These are phyloP conservation scores for Trametes cinnabarina DNA, from an alignment of 768 basidiomycete species.

Conservation along the genomic window DNA sequence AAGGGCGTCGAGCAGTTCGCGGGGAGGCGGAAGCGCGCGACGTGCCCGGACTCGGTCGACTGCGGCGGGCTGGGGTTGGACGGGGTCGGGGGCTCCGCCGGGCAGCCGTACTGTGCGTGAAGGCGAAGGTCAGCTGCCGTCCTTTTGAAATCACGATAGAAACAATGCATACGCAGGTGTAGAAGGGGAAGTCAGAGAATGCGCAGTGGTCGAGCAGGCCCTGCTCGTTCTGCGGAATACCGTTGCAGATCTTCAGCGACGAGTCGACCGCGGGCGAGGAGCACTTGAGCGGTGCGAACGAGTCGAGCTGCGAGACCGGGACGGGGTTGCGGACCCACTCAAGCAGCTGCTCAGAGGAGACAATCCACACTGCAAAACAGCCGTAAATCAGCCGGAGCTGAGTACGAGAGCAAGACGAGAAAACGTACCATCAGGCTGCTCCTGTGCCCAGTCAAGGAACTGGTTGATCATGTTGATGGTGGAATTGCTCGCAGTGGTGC, in stretches of 20 bases:
- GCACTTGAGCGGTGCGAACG: constrained; percentile 58
- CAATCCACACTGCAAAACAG: constrained; percentile 58
- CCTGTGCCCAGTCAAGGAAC: constrained; percentile 81
- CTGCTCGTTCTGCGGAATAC: constrained; percentile 64
- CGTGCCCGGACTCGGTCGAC: constrained; percentile 38
- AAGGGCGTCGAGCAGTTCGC: constrained; percentile 73
- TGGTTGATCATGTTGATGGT: constrained; percentile 75
- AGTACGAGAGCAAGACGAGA: background rate
- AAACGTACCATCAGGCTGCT: constrained; percentile 56
- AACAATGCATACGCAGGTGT: constrained; percentile 62
- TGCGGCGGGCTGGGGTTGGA: constrained; percentile 68
- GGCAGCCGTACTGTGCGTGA: constrained; percentile 67
- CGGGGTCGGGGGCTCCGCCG: constrained; percentile 49
- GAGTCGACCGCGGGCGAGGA: constrained; percentile 56
- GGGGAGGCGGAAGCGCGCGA: constrained; percentile 46
- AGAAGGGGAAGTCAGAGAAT: constrained; percentile 78
- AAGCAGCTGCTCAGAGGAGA: constrained; percentile 67
- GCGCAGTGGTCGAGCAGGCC: constrained; percentile 60
- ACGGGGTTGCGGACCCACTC: constrained; percentile 73
- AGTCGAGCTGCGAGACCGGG: constrained; percentile 56
- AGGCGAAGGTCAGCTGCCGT: background rate
- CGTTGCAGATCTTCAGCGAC: constrained; percentile 66
- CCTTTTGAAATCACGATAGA: too few species aligned
- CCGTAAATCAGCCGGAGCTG: background rate
- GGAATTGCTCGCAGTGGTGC: constrained; percentile 46